Conservation (phyloP, 1,284 basidiomycete genomes). For the Cutaneotrichosporon cutaneum region DNA sequence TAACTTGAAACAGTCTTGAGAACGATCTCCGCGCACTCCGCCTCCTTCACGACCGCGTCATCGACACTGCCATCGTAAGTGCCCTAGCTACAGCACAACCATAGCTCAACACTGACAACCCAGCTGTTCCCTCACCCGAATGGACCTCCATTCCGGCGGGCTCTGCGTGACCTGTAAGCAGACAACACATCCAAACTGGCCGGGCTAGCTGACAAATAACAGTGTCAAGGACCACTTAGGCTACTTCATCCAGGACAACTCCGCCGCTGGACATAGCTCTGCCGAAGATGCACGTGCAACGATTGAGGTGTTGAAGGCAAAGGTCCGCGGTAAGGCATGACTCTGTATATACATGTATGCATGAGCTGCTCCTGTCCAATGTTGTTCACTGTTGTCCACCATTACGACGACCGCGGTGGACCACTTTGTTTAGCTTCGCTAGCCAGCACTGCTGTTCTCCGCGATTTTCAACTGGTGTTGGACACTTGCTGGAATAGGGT, state of each 20-base stretch:
- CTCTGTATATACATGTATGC: background rate
- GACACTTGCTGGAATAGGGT: no score
- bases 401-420: no score
- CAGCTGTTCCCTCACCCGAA: slow-evolving; percentile 74
- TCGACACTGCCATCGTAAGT: slow-evolving; percentile 71
- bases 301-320: slow-evolving; percentile 68
- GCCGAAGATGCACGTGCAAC: slow-evolving; percentile 80
- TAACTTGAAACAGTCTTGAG: no score
- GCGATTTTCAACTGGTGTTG: no score
- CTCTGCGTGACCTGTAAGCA: slow-evolving; percentile 72
- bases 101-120: background rate
- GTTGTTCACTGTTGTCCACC: background rate
- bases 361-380: background rate
- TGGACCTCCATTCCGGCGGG: slow-evolving; percentile 73
- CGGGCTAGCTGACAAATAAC: slow-evolving; percentile 6
- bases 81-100: no score
- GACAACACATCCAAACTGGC: background rate
- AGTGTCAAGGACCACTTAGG: slow-evolving; percentile 75
- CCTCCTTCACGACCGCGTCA: slow-evolving; percentile 73
- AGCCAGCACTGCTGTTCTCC: no score
- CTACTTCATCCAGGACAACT: slow-evolving; percentile 68
- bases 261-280: slow-evolving; percentile 73
- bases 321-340: slow-evolving; percentile 43
- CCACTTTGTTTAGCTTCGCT: no score
- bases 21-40: slow-evolving; percentile 85